These are phyloP conservation scores for Trametes pubescens DNA, from an alignment of 1,284 basidiomycete genomes.

Conservation along the genomic window DNA sequence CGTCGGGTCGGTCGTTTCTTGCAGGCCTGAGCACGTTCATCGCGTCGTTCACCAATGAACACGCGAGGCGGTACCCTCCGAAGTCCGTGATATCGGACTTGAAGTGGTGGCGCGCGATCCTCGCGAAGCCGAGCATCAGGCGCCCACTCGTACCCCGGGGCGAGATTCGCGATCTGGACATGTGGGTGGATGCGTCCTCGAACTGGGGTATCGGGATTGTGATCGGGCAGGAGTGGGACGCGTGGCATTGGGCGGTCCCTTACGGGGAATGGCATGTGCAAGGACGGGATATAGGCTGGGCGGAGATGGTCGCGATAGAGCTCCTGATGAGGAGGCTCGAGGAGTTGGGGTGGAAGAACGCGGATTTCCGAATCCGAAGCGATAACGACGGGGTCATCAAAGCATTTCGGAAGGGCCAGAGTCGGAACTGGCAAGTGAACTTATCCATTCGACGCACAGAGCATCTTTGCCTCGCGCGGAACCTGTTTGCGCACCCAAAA, in stretches of 20 bases:
- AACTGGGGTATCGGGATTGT: conserved; percentile 49
- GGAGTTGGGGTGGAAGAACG: background rate
- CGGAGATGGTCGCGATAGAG: conserved; percentile 50
- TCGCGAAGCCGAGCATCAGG: conserved; percentile 17
- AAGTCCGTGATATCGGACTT: conserved; percentile 39
- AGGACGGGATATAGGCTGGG: conserved; percentile 49
- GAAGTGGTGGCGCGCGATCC: conserved; percentile 43
- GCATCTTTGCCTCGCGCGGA: conserved; percentile 34
- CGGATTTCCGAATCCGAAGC: background rate
- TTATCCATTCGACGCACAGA: background rate
- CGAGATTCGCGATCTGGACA: conserved; percentile 27
- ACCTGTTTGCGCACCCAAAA: conserved; percentile 32
- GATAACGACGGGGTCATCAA: conserved; percentile 9
- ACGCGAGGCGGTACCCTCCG: conserved; percentile 29
- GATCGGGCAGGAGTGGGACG: conserved; percentile 38
- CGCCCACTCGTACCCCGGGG: conserved; percentile 32
- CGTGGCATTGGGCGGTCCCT: conserved; percentile 39
- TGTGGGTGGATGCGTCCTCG: conserved; percentile 48
- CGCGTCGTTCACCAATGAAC: conserved; percentile 10
- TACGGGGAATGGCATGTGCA: conserved; percentile 35
- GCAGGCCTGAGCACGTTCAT: conserved; percentile 42
- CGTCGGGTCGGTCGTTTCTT: conserved; percentile 40
- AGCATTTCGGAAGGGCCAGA: background rate
- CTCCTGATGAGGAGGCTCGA: conserved; percentile 28
- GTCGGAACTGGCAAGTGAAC: conserved; percentile 6